Base-by-base conservation (phyloP, 352 stramenopile genomes). In the Phytopythium boreale region DNA sequence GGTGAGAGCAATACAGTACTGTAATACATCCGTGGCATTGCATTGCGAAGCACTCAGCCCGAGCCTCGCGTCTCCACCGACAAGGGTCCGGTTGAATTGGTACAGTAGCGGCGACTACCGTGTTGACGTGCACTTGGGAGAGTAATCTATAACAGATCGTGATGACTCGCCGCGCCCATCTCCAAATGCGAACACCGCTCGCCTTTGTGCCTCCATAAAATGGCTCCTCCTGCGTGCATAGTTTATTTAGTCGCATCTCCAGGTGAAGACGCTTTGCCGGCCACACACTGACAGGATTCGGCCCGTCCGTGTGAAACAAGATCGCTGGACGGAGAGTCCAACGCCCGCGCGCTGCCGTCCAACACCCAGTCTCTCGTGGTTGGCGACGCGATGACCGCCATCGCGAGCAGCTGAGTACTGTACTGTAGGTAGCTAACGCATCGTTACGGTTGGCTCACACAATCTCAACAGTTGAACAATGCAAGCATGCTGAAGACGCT, bases 121-220 rank as follows among this genome's bases (percentile, higher is more conserved):
- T 36, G n/a, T n/a, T n/a, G n/a, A n/a, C n/a, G n/a, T n/a, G n/a
- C 8, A 36, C 3, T 8, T 36, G 31, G 31, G 20, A 20, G 41
- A 52, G 46, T 52, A 52, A 52, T 52, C 46, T 19, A 52, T 24
- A 52, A 52, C 46, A 52, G 46, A 52, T 26, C 7, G 20, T 52
- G 46, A 52, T 52, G 46, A 52, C 46, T 52, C 46, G 46, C 46
- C n/a, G 46, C n/a, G 8, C 37, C 17, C 37, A 43, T 43, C 37
- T 19, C 37, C 31, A 36, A 36, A 36, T 8, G 31, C n/a, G 31
- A 36, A 8, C 31, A 8, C 31, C 31, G 8, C 31, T 36, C 31
- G 8, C 3, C 31, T 36, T 36, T 36, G 31, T 36, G 31, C 8
- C 31, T 8, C 15, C 37, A 43, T 2, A 14, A 11, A 43, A 43